Evolutionary conservation across 805 yeast genomes (phyloP), one percentile per base, ranked within the genome.

Genomic region (Starmerella bacillaris): DNA sequence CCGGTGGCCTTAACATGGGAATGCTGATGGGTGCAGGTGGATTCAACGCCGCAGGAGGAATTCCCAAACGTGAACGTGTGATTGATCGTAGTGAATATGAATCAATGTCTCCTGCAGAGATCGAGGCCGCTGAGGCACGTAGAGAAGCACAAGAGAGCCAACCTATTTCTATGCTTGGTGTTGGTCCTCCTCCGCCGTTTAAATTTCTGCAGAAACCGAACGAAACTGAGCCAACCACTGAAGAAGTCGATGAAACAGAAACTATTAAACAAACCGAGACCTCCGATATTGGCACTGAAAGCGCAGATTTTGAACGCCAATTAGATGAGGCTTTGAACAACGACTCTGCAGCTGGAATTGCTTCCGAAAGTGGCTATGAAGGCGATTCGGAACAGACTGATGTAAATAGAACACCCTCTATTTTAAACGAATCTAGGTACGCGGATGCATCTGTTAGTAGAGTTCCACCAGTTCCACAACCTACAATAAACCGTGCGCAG

Each of bases 1-100:
- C 94, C 16, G 83, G 83, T 4, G 67, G 77, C 58, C 69, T 78
- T 73, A 67, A 73, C 30, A 51, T 54, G 8, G 55, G 50, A 4
- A 40, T 44, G 46, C 30, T 46, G 31, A 43, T 48, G 43, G 50
- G 48, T 17, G 42, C 34, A 39, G 35, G 41, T 11, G 38, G 33
- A 21, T 15, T 7, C n/a, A 31, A 31, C 7, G 27, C 21, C n/a
- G 19, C 20, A 12, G 11, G 22, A 5, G 22, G 22, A 7, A 9
- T n/a, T 27, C 32, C 32, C 9, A 32, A 30, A 18, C 33, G 31
- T 9, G 46, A 42, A 30, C 46, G 46, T 18, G 24, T 35, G n/a
- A 18, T 35, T 27, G 34, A 39, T 22, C 34, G 38, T 19, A 30
- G 38, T 21, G 36, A 37, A 27, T 41, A 41, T 24, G 46, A 32